A percentile compares a stretch with the other conserved stretches of the same genome.
Evolutionary conservation across 257 asterid species (phyloP).

Genomic region (Solanum arcanum): DNA sequence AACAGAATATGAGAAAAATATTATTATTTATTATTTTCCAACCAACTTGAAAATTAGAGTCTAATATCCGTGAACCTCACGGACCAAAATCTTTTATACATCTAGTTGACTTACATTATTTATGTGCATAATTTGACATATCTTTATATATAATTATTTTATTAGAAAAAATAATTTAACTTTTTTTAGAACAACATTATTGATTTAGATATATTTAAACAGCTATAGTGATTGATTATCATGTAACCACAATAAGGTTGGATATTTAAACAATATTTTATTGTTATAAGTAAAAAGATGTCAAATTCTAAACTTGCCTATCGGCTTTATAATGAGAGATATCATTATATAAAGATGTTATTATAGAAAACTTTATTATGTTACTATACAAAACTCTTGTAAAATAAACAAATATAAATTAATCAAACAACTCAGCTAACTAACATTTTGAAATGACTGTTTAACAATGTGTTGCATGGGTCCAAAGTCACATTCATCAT

Average conservation of each 20-base stretch:
- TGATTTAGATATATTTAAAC: too few relatives aligned
- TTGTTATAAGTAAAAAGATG: background rate
- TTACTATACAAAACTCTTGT: too few relatives aligned
- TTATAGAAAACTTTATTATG: too few relatives aligned
- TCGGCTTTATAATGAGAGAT: background rate
- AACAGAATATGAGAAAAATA: background rate
- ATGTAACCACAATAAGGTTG: background rate
- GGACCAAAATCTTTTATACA: background rate
- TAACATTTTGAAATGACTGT: background rate
- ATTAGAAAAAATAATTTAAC: too few relatives aligned
- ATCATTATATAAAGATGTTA: background rate
- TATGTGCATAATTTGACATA: background rate
- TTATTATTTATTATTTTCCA: background rate
- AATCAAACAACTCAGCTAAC: background rate
- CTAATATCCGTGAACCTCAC: background rate
- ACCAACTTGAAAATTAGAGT: background rate
- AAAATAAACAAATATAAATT: too few relatives aligned
- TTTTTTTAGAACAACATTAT: too few relatives aligned
- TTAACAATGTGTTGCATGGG: background rate
- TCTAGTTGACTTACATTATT: background rate
- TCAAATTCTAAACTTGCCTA: background rate
- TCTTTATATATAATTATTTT: background rate
- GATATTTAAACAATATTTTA: too few relatives aligned
- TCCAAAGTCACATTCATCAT: background rate
- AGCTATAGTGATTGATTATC: too few relatives aligned